These are phyloP conservation scores for Zymoseptoria brevis DNA, from an alignment of 2,329 filamentous ascomycete species.

Conservation along the genomic window DNA sequence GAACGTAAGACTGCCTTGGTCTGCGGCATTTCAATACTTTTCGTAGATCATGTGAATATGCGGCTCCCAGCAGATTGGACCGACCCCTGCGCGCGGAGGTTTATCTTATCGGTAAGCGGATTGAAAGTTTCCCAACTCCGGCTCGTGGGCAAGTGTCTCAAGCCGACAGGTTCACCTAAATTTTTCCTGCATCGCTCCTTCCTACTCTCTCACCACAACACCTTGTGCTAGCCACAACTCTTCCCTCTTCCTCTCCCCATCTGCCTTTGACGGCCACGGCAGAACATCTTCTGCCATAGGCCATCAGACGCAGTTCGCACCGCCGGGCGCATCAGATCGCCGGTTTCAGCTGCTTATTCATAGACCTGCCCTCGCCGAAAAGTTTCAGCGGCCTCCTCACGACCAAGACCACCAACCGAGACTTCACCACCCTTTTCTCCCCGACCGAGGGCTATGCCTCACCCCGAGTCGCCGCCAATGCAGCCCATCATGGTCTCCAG, in stretches of 20 bases:
- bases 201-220: background rate
- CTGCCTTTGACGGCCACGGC: background rate
- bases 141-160: background rate
- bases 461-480: slow-evolving; percentile 45
- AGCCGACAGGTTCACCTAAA: background rate
- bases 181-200: background rate
- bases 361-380: background rate
- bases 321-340: background rate
- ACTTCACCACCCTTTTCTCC: background rate
- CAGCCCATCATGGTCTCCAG: slow-evolving; percentile 40
- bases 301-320: slow-evolving; percentile 1
- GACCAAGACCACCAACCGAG: background rate
- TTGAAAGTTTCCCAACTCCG: background rate
- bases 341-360: background rate
- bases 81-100: background rate
- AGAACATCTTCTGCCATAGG: background rate
- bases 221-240: background rate
- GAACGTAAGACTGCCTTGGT: background rate
- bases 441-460: slow-evolving; percentile 34
- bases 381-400: background rate
- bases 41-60: background rate
- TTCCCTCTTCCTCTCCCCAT: background rate
- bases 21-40: background rate
- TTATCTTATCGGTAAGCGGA: background rate
- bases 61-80: background rate